A percentile compares a stretch with the other conserved stretches of the same genome.
These are phyloP conservation scores for Hygrocybe punicea DNA, from an alignment of 768 basidiomycete species.

Conservation along the genomic window DNA sequence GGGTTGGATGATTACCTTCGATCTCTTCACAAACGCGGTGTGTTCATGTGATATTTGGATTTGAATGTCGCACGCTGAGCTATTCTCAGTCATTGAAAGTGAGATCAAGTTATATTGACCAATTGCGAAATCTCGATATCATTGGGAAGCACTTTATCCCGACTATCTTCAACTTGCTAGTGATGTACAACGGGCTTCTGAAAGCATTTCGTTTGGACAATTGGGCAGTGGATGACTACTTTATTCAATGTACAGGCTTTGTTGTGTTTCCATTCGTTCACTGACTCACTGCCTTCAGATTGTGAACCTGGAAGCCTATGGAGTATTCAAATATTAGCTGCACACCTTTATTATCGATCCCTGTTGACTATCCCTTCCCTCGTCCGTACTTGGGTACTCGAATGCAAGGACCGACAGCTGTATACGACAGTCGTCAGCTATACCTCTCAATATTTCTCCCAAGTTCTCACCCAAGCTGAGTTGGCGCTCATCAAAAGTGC, in stretches of 20 bases:
- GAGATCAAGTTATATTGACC: constrained; percentile 79
- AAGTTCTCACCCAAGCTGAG: constrained; percentile 80
- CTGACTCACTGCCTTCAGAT: constrained; percentile 36
- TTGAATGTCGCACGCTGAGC: not conserved
- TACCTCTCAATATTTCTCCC: constrained; percentile 84
- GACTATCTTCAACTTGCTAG: constrained; percentile 60
- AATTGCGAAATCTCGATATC: constrained; percentile 69
- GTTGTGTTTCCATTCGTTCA: not conserved
- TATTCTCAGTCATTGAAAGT: constrained; percentile 76
- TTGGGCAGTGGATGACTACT: constrained; percentile 84
- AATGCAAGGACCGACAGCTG: constrained; percentile 86
- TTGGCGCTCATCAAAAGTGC: constrained; percentile 67
- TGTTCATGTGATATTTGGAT: constrained; percentile 27
- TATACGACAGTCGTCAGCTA: constrained; percentile 71
- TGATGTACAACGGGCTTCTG: constrained; percentile 59
- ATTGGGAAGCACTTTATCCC: constrained; percentile 67
- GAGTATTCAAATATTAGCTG: constrained; percentile 65
- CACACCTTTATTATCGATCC: constrained; percentile 86
- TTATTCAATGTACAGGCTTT: constrained; percentile 58
- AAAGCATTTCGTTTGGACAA: constrained; percentile 77
- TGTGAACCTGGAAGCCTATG: constrained; percentile 52
- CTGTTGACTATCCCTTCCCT: constrained; percentile 81
- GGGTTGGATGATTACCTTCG: constrained; percentile 86
- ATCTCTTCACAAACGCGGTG: constrained; percentile 80
- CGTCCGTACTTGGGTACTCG: constrained; percentile 79